A percentile compares a stretch with the other conserved stretches of the same genome.
phyloP scores from a whole-genome alignment of 2,329 filamentous ascomycete species.

The Diaporthe vaccinii region DNA sequence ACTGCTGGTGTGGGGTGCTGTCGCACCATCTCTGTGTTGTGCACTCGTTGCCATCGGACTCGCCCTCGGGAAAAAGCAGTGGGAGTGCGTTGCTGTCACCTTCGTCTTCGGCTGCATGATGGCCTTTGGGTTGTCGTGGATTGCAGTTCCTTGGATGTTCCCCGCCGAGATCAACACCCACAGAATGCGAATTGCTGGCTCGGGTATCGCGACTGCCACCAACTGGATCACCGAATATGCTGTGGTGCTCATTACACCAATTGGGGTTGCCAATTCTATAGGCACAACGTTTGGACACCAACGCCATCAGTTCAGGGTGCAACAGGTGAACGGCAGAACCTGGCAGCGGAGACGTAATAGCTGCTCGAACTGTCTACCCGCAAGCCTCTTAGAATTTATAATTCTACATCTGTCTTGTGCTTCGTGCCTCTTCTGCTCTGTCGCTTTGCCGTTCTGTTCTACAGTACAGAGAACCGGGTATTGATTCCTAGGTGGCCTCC shows the following conservation, averaged over 20 bases:
- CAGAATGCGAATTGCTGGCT: slow-evolving; percentile 20
- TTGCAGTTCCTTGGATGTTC: slow-evolving; percentile 23
- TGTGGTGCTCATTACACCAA: slow-evolving; percentile 59
- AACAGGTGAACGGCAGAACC: neutral
- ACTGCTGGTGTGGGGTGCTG: neutral
- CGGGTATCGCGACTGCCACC: slow-evolving; percentile 5
- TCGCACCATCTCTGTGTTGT: neutral
- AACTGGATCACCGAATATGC: slow-evolving; percentile 23
- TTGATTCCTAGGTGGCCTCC: neutral
- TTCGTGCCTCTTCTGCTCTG: neutral
- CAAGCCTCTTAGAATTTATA: neutral
- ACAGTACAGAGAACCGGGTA: neutral
- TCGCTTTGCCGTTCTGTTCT: neutral
- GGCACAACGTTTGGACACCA: neutral
- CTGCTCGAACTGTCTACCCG: neutral
- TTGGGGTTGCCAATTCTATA: slow-evolving; percentile 59
- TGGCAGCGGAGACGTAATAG: neutral
- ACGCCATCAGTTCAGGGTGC: neutral
- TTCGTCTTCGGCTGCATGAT: slow-evolving; percentile 7
- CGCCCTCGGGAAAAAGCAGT: neutral
- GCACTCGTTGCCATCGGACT: neutral
- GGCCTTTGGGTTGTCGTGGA: slow-evolving; percentile 15
- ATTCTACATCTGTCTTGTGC: neutral
- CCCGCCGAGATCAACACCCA: slow-evolving; percentile 24
- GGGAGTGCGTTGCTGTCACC: neutral